These are phyloP conservation scores for Apiospora phragmitis DNA, from an alignment of 2,329 filamentous ascomycete genomes.

Conservation along the genomic window DNA sequence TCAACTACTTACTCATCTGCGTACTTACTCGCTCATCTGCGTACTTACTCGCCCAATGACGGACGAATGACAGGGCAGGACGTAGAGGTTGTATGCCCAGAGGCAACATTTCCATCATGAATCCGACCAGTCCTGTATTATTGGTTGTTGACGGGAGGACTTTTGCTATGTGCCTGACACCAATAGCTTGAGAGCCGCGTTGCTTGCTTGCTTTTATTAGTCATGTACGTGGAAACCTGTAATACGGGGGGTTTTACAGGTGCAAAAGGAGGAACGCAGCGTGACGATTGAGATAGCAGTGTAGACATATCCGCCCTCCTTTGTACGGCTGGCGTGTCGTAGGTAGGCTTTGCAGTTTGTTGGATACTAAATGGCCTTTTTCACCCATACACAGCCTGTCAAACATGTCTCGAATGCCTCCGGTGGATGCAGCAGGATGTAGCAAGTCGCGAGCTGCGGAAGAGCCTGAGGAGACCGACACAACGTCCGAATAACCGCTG, in stretches of 20 bases:
- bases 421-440: background rate
- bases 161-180: background rate
- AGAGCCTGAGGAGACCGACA: background rate
- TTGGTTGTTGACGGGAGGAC: background rate
- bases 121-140: background rate
- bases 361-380: background rate
- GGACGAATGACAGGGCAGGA: background rate
- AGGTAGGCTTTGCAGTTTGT: background rate
- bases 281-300: background rate
- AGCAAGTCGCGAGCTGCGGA: background rate
- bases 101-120: background rate
- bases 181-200: background rate
- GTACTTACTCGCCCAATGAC: background rate
- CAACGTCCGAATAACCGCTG: background rate
- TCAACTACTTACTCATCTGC: background rate
- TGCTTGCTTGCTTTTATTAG: background rate
- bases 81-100: background rate
- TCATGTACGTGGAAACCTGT: background rate
- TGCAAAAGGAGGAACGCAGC: background rate
- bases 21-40: background rate
- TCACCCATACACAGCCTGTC: background rate
- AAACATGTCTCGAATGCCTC: background rate
- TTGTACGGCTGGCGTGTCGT: background rate
- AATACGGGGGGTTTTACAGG: background rate
- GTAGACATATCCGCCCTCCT: background rate